Evolutionary conservation across 176 grass and related monocot species (phyloP).

Genomic region (Oryza brachyantha): DNA sequence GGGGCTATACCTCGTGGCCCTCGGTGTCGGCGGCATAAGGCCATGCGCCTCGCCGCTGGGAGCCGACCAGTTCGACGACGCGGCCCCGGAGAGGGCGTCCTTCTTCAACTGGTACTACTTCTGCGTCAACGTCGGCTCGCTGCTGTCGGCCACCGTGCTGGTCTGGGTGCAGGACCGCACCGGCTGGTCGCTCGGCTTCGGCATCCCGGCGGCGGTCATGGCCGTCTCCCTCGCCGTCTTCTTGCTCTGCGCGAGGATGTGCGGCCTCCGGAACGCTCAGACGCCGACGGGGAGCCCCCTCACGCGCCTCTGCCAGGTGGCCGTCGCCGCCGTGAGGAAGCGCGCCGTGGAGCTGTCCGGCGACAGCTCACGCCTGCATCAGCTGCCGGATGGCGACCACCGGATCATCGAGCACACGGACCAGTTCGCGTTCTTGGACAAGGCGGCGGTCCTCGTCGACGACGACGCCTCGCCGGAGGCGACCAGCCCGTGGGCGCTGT

Average conservation of each 20-base stretch:
- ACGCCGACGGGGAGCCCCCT: background rate
- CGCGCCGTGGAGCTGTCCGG: background rate
- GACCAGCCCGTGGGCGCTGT: slow-evolving; percentile 34
- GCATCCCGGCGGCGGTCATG: background rate
- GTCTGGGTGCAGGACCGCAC: background rate
- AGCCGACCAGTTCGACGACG: background rate
- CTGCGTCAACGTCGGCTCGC: background rate
- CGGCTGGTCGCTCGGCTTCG: background rate
- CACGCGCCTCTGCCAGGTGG: background rate
- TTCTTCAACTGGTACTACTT: background rate
- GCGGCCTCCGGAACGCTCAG: background rate
- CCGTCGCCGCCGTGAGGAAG: background rate
- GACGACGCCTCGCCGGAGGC: background rate
- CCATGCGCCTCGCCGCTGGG: background rate
- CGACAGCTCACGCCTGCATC: background rate
- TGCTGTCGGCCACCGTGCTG: background rate
- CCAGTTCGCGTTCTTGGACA: background rate
- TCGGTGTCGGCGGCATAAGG: background rate
- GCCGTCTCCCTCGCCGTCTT: background rate
- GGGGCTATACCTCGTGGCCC: background rate
- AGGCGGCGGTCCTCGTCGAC: background rate
- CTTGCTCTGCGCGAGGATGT: background rate
- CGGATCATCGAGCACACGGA: background rate
- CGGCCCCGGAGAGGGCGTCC: background rate
- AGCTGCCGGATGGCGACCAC: background rate